These are phyloP conservation scores for Stachybotrys echinatus DNA, from an alignment of 2,329 filamentous ascomycete genomes.

Conservation along the genomic window DNA sequence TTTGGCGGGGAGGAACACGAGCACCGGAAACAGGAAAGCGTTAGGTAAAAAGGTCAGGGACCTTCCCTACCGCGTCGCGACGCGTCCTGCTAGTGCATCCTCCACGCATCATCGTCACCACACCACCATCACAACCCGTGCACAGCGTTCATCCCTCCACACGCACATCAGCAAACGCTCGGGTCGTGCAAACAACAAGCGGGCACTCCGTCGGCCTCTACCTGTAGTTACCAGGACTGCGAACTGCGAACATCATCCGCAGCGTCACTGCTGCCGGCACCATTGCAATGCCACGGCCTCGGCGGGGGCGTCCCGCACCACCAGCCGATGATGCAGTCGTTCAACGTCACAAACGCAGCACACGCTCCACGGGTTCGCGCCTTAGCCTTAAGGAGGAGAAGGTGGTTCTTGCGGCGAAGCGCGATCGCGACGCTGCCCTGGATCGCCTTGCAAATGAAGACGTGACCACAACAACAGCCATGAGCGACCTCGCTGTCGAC, in stretches of 20 bases:
- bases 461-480: constrained; percentile 17
- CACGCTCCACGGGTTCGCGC: constrained; percentile 13
- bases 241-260: not conserved
- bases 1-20: not conserved
- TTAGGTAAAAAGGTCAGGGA: not conserved
- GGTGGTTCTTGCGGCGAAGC: constrained; percentile 17
- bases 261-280: not conserved
- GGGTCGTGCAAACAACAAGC: not conserved
- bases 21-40: too few relatives aligned
- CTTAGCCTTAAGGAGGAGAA: constrained; percentile 17
- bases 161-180: not conserved
- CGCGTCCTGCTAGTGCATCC: constrained; percentile 2
- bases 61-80: constrained; percentile 9
- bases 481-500: constrained; percentile 14
- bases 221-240: too few relatives aligned
- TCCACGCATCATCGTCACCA: constrained; percentile 3
- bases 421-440: constrained; percentile 29
- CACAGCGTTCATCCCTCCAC: not conserved
- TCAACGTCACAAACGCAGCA: constrained; percentile 17
- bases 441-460: constrained; percentile 28
- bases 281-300: constrained; percentile 21
- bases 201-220: too few relatives aligned
- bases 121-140: not conserved
- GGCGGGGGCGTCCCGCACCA: constrained; percentile 19
- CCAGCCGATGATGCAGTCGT: constrained; percentile 11